Conservation (phyloP, 352 stramenopile genomes). For the Phytophthora kernoviae region DNA sequence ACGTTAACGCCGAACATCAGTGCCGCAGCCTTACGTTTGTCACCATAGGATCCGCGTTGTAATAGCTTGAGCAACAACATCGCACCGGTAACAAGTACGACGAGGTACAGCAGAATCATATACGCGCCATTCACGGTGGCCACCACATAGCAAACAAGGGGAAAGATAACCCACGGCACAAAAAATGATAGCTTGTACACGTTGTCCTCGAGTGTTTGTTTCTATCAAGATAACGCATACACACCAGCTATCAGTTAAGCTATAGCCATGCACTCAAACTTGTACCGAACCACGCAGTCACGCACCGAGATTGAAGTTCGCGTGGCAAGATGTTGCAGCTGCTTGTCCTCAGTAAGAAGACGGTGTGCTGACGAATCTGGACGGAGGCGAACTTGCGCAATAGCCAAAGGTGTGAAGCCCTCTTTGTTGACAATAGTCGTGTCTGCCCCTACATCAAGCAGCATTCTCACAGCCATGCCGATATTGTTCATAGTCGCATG, state of each 20-base stretch:
- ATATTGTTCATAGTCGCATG: constrained; percentile 69
- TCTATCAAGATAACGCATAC: constrained; percentile 26
- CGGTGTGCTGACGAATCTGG: constrained; percentile 47
- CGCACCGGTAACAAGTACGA: constrained; percentile 34
- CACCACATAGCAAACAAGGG: constrained; percentile 46
- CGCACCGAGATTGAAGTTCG: constrained; percentile 45
- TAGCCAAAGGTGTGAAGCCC: constrained; percentile 51
- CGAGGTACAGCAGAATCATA: constrained; percentile 45
- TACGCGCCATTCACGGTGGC: constrained; percentile 33
- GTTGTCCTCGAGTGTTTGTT: constrained; percentile 64
- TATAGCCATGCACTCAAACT: too few relatives aligned
- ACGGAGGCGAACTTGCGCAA: constrained; percentile 40
- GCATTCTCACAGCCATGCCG: constrained; percentile 64
- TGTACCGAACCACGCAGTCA: background rate
- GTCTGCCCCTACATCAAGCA: constrained; percentile 63
- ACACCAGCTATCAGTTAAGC: background rate
- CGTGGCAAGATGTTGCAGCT: constrained; percentile 52
- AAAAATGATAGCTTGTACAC: constrained; percentile 79
- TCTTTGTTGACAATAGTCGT: constrained; percentile 48
- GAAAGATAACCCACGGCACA: constrained; percentile 72
- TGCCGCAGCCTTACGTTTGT: constrained; percentile 75
- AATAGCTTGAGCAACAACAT: constrained; percentile 56
- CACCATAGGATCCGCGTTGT: constrained; percentile 65
- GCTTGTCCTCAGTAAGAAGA: constrained; percentile 58
- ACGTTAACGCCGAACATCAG: constrained; percentile 81